These are phyloP conservation scores for Pichia phayaonensis DNA, from an alignment of 805 yeast species.

Conservation along the genomic window DNA sequence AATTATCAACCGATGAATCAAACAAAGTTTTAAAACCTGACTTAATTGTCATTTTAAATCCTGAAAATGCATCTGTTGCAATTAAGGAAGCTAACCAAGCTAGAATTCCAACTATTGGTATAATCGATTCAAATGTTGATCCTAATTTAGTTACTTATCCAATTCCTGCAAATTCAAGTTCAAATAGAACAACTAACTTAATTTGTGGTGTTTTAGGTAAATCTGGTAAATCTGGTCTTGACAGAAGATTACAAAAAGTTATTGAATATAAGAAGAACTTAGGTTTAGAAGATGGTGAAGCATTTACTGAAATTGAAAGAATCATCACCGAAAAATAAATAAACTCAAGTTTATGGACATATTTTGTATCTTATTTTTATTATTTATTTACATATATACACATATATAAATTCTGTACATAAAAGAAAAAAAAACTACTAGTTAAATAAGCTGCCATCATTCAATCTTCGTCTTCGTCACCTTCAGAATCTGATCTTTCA, in stretches of 20 bases:
- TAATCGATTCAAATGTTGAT: slow-evolving; percentile 90
- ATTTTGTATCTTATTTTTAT: not conserved
- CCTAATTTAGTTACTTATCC: slow-evolving; percentile 88
- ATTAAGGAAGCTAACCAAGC: slow-evolving; percentile 73
- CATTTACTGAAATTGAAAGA: slow-evolving; percentile 11
- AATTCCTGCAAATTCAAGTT: slow-evolving; percentile 94
- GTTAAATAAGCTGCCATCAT: not conserved
- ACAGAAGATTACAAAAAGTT: slow-evolving; percentile 41
- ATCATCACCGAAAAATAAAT: not conserved
- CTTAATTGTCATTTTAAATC: slow-evolving; percentile 77
- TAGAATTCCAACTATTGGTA: slow-evolving; percentile 87
- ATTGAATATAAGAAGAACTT: slow-evolving; percentile 26
- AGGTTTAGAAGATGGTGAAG: slow-evolving; percentile 20
- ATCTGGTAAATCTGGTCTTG: slow-evolving; percentile 77
- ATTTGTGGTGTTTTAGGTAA: slow-evolving; percentile 76
- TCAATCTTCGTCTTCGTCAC: slow-evolving; percentile 38
- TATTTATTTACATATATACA: not conserved
- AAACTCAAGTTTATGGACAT: not conserved
- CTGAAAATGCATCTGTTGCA: slow-evolving; percentile 75
- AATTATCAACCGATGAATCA: slow-evolving; percentile 42
- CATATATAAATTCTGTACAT: slow-evolving; percentile 3
- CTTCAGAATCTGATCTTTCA: slow-evolving; percentile 84
- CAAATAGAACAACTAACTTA: slow-evolving; percentile 70
- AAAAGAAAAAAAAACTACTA: not conserved
- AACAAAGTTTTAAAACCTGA: slow-evolving; percentile 73